phyloP scores from a whole-genome alignment of 2,329 filamentous ascomycete species.

The Sarocladium oryzae region DNA sequence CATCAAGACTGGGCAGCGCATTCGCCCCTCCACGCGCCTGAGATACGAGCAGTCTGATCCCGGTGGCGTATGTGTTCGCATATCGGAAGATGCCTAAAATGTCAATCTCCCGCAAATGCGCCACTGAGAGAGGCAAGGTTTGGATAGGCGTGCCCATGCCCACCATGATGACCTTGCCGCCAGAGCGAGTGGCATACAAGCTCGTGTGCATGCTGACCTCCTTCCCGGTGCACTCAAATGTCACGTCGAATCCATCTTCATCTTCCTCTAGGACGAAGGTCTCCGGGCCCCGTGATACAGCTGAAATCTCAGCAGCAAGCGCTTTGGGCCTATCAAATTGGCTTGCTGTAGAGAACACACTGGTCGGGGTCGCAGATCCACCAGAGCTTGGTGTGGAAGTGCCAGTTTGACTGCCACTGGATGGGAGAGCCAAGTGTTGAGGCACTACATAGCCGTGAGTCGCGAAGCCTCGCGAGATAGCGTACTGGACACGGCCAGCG shows the following conservation, averaged over 20 bases:
- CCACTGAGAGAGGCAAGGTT: conserved; percentile 65
- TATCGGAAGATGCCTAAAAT: conserved; percentile 75
- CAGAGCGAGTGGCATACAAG: conserved; percentile 64
- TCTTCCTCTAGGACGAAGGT: conserved; percentile 44
- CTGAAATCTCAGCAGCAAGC: conserved; percentile 43
- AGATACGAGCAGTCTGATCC: conserved; percentile 55
- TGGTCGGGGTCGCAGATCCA: conserved; percentile 35
- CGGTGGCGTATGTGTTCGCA: conserved; percentile 66
- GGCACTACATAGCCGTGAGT: conserved; percentile 52
- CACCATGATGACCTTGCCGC: conserved; percentile 68
- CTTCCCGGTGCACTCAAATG: conserved; percentile 74
- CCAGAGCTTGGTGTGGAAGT: conserved; percentile 37
- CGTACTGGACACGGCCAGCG: conserved; percentile 52
- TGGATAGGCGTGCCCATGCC: conserved; percentile 76
- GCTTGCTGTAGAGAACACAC: conserved; percentile 37
- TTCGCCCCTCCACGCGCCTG: conserved; percentile 29
- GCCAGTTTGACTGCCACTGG: conserved; percentile 38
- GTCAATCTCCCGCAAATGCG: conserved; percentile 68
- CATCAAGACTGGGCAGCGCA: conserved; percentile 56
- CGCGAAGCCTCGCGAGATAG: conserved; percentile 50
- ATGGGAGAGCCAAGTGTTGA: conserved; percentile 33
- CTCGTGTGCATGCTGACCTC: conserved; percentile 67
- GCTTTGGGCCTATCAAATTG: conserved; percentile 45
- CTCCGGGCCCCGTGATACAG: conserved; percentile 26
- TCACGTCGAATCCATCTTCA: conserved; percentile 60